A percentile compares a stretch with the other conserved stretches of the same genome.
Conservation (phyloP, 768 basidiomycete genomes). For the Myochromella boudieri region DNA sequence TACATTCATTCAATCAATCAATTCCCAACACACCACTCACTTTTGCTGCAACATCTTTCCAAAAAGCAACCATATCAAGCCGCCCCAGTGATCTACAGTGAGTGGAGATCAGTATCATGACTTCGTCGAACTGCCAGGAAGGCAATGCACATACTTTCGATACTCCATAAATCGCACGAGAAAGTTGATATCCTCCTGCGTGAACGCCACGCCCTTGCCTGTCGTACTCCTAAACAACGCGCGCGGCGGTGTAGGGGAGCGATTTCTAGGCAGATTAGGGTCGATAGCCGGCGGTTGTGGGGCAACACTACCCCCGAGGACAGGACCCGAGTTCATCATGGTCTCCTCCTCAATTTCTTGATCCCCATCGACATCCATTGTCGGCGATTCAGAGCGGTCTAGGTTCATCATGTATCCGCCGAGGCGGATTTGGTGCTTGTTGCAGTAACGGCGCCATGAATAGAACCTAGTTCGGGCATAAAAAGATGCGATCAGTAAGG, state of each 20-base stretch:
- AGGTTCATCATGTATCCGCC: slow-evolving; percentile 81
- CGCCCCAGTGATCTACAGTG: slow-evolving; percentile 51
- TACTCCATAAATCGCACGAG: slow-evolving; percentile 77
- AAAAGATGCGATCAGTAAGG: slow-evolving; percentile 2
- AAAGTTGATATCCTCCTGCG: slow-evolving; percentile 78
- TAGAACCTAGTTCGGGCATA: slow-evolving; percentile 57
- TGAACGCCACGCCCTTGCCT: slow-evolving; percentile 89
- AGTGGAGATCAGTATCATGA: slow-evolving; percentile 3
- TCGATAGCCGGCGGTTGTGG: slow-evolving; percentile 26
- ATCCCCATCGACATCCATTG: slow-evolving; percentile 41
- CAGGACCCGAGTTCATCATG: slow-evolving; percentile 42
- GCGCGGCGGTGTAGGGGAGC: slow-evolving; percentile 80
- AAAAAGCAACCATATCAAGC: slow-evolving; percentile 74
- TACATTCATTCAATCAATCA: background rate
- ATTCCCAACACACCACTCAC: slow-evolving; percentile 29
- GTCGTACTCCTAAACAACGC: slow-evolving; percentile 83
- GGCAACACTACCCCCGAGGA: slow-evolving; percentile 22
- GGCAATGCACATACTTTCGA: slow-evolving; percentile 51
- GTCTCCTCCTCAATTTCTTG: slow-evolving; percentile 39
- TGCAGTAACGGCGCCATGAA: slow-evolving; percentile 90
- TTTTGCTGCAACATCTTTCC: slow-evolving; percentile 76
- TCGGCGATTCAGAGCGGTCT: slow-evolving; percentile 47
- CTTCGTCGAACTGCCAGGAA: background rate
- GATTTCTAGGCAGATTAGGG: slow-evolving; percentile 39
- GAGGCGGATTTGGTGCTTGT: slow-evolving; percentile 89